Conservation (phyloP, 768 basidiomycete species). For the Lentinula aciculospora region DNA sequence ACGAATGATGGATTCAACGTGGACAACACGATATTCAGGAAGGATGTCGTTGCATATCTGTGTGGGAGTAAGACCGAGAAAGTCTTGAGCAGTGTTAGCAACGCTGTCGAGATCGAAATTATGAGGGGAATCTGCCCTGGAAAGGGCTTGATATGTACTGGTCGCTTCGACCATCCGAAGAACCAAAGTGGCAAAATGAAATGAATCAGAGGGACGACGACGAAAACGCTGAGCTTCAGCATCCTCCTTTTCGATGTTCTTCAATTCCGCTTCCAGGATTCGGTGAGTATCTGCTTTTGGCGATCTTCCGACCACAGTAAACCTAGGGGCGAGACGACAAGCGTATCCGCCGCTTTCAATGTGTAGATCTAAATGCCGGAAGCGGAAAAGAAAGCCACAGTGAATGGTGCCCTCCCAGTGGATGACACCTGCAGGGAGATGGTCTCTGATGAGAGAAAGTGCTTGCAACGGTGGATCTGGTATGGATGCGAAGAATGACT, state of each 20-base stretch:
- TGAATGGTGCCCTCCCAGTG: constrained; percentile 1
- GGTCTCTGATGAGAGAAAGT: neutral
- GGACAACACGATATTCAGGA: constrained; percentile 6
- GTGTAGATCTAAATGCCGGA: neutral
- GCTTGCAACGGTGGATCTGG: neutral
- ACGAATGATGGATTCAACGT: constrained; percentile 9
- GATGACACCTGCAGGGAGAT: constrained; percentile 1
- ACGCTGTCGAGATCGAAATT: neutral
- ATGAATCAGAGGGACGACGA: neutral
- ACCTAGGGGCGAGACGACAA: neutral
- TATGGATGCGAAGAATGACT: neutral
- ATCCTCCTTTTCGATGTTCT: constrained; percentile 1
- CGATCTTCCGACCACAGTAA: neutral
- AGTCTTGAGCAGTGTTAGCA: constrained; percentile 4
- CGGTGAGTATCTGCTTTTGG: neutral
- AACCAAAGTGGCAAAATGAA: constrained; percentile 4
- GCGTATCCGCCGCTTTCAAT: constrained; percentile 2
- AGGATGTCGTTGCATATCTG: constrained; percentile 9
- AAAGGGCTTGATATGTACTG: neutral
- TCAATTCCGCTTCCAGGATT: neutral
- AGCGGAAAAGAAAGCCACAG: neutral
- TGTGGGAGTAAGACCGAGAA: constrained; percentile 4
- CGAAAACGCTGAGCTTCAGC: neutral
- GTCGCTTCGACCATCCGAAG: constrained; percentile 8
- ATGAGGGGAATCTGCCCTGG: neutral